Conservation (phyloP, 2,329 filamentous ascomycete genomes). For the Fusarium sp. region DNA sequence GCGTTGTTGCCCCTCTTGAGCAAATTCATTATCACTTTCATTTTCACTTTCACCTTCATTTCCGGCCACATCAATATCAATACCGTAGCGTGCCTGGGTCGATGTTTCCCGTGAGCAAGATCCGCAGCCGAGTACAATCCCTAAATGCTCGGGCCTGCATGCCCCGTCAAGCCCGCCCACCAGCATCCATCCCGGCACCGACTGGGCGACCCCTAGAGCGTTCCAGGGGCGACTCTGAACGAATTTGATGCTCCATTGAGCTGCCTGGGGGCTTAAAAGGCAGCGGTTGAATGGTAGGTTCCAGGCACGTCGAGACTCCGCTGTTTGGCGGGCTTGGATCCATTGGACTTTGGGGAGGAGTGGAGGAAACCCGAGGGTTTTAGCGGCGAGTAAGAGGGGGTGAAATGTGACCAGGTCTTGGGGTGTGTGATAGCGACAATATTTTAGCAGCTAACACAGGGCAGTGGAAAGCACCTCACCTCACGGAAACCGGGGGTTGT, state of each 20-base stretch:
- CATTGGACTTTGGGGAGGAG: constrained; percentile 36
- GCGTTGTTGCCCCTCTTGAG: neutral
- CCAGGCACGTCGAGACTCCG: constrained; percentile 37
- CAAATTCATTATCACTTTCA: constrained; percentile 2
- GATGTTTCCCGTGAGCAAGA: constrained; percentile 28
- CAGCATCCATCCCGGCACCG: constrained; percentile 20
- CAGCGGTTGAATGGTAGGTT: constrained; percentile 42
- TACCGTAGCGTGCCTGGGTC: constrained; percentile 16
- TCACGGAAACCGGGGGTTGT: constrained; percentile 38
- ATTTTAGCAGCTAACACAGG: constrained; percentile 25
- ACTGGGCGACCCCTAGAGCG: constrained; percentile 32
- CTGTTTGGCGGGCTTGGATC: constrained; percentile 34
- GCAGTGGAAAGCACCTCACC: constrained; percentile 42
- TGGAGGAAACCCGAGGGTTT: constrained; percentile 35
- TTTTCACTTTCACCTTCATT: constrained; percentile 18
- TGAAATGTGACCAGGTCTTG: neutral
- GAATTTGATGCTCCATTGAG: constrained; percentile 31
- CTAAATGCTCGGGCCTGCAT: constrained; percentile 20
- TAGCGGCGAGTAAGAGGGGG: constrained; percentile 35
- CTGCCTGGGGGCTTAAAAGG: constrained; percentile 29
- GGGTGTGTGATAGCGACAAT: constrained; percentile 14
- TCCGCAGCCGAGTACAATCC: too few relatives aligned
- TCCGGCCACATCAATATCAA: constrained; percentile 11
- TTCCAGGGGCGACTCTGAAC: constrained; percentile 38
- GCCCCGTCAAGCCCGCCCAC: constrained; percentile 21